Conservation (phyloP, 2,329 filamentous ascomycete species). For the Bipolaris sorokiniana region DNA sequence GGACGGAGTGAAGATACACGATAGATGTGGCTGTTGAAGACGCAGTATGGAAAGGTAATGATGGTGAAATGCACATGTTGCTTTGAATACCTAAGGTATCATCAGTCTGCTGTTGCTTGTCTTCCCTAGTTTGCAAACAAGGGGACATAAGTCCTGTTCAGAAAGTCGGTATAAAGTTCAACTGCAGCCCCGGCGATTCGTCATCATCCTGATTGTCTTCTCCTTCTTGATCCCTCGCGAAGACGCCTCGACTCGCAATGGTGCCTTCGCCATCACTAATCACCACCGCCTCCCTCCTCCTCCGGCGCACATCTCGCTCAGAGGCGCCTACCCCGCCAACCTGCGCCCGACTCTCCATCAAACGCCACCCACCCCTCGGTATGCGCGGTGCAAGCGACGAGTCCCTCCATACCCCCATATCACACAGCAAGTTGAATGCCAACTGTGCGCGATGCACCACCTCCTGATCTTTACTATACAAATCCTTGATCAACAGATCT, state of each 20-base stretch:
- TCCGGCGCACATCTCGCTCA: constrained; percentile 74
- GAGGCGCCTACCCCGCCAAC: constrained; percentile 51
- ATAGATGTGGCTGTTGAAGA: constrained; percentile 16
- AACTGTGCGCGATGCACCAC: constrained; percentile 31
- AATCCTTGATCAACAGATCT: constrained; percentile 31
- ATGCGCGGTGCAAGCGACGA: constrained; percentile 8
- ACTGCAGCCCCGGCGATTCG: not conserved
- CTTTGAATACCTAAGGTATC: constrained; percentile 7
- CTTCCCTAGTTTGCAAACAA: not conserved
- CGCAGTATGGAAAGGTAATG: not conserved
- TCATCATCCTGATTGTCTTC: constrained; percentile 13
- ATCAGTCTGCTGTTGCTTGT: not conserved
- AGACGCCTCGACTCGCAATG: constrained; percentile 76
- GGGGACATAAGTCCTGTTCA: not conserved
- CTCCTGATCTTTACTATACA: constrained; percentile 27
- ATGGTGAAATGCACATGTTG: not conserved
- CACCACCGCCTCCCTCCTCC: constrained; percentile 87
- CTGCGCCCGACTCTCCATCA: constrained; percentile 52
- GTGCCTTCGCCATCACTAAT: constrained; percentile 83
- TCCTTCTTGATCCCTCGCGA: constrained; percentile 58
- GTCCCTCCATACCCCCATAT: constrained; percentile 29
- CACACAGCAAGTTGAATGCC: constrained; percentile 37
- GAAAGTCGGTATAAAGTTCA: not conserved
- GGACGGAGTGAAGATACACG: constrained; percentile 42
- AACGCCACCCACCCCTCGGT: constrained; percentile 15